These are phyloP conservation scores for Pogostemon cablin DNA, from an alignment of 257 asterid genomes.

Conservation along the genomic window DNA sequence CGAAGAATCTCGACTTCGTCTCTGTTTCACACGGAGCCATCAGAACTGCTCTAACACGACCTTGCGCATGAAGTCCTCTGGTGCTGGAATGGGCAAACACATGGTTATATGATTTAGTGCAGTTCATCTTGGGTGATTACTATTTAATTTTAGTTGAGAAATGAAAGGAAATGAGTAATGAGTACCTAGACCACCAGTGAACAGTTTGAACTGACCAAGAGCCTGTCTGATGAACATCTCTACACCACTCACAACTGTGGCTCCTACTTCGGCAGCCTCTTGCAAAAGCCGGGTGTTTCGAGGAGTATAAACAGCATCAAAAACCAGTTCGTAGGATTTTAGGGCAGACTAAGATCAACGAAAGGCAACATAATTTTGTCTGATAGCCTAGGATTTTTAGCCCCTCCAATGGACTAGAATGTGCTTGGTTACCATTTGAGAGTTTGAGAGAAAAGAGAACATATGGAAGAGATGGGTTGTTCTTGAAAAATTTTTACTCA, in stretches of 20 bases:
- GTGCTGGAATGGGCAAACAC: constrained; percentile 46
- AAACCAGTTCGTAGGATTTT: constrained; percentile 60
- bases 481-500: too few species aligned
- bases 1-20: too few species aligned
- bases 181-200: constrained; percentile 69
- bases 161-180: constrained; percentile 7
- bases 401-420: not conserved
- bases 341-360: constrained; percentile 46
- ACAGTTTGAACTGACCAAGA: constrained; percentile 60
- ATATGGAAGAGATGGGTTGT: too few species aligned
- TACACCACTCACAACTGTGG: constrained; percentile 66
- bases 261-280: constrained; percentile 75
- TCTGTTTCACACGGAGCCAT: constrained; percentile 3
- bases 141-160: not conserved
- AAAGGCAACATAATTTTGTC: not conserved
- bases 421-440: too few species aligned
- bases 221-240: constrained; percentile 84
- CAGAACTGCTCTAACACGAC: constrained; percentile 58
- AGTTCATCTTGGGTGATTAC: not conserved
- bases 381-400: not conserved
- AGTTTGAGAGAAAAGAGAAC: too few species aligned
- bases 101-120: not conserved
- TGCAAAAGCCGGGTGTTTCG: constrained; percentile 59
- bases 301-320: constrained; percentile 76
- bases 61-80: constrained; percentile 83